phyloP scores from a whole-genome alignment of 164 flowering plant genomes.

The Liriodendron chinense region DNA sequence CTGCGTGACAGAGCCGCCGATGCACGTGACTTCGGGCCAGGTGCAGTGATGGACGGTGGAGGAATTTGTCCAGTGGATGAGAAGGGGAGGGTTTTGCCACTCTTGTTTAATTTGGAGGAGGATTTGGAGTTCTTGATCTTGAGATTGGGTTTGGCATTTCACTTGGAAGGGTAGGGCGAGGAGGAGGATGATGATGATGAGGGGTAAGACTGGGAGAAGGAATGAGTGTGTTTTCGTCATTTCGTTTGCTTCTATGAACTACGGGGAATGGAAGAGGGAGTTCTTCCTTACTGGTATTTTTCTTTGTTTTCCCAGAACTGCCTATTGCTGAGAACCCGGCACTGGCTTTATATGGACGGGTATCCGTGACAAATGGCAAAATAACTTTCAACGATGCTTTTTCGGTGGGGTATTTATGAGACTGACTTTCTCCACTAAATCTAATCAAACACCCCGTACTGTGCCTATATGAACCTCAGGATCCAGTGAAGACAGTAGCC shows the following conservation, averaged over 20 bases:
- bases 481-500: no score
- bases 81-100: constrained; percentile 35
- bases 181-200: constrained; percentile 23
- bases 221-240: constrained; percentile 27
- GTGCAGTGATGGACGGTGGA: constrained; percentile 40
- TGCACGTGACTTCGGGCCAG: constrained; percentile 58
- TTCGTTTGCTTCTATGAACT: constrained; percentile 3
- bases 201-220: constrained; percentile 4
- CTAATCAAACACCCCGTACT: no score
- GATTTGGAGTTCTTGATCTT: constrained; percentile 25
- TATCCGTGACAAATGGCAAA: no score
- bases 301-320: no score
- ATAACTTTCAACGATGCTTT: no score
- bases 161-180: constrained; percentile 28
- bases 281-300: no score
- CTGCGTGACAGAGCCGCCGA: constrained; percentile 34
- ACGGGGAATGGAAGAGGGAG: neutral
- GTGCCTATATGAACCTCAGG: no score
- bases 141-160: constrained; percentile 24
- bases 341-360: neutral
- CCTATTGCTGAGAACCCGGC: no score
- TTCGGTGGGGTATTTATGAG: no score
- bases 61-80: constrained; percentile 39
- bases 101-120: constrained; percentile 42
- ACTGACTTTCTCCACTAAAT: no score